Evolutionary conservation across 2,329 filamentous ascomycete species (phyloP), one percentile per base, ranked within the genome.

Genomic region (Diaporthe capsici): DNA sequence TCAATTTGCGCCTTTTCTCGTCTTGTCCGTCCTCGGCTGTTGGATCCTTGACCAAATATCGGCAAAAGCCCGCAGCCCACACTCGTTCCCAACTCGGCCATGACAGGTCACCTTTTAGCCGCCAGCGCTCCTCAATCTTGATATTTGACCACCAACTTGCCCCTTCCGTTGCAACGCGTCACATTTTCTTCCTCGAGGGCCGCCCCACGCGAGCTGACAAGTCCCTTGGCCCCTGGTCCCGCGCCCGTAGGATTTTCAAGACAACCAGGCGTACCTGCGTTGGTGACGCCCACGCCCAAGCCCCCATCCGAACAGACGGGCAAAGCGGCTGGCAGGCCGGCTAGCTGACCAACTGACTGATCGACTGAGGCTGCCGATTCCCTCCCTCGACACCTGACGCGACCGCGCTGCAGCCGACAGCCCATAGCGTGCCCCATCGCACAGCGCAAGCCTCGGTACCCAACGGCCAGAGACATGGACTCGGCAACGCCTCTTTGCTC

Each of bases 71-170:
- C 63, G 47, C 63, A 53, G n/a, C 34, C 47, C 44, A 68, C 57
- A 31, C 63, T 49, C n/a, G 63, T 53, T 28, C 20, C 63, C 47
- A 47, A 53, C 28, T 68, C 63, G 63, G 47, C 31, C 63, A 25
- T 68, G 63, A 68, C 63, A 49, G 34, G 63, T 68, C 63, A 68
- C 63, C 63, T 68, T 68, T 68, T 68, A 68, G 63, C 63, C 63
- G 63, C 63, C 47, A 39, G 63, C 28, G 10, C 7, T 68, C 17
- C 47, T 68, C 47, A 68, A 28, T 68, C 70, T 47, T 73, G 70
- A 67, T 51, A 49, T 72, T 73, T 31, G 34, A 51, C 47, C 37
- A 47, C 51, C 68, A 57, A 65, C 71, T 65, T 65, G 58, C 71
- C 63, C 51, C 61, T 71, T 71, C 70, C 17, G 57, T 71, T 39